Evolutionary conservation across 2,329 filamentous ascomycete species (phyloP).

Genomic region (Colletotrichum magnum): DNA sequence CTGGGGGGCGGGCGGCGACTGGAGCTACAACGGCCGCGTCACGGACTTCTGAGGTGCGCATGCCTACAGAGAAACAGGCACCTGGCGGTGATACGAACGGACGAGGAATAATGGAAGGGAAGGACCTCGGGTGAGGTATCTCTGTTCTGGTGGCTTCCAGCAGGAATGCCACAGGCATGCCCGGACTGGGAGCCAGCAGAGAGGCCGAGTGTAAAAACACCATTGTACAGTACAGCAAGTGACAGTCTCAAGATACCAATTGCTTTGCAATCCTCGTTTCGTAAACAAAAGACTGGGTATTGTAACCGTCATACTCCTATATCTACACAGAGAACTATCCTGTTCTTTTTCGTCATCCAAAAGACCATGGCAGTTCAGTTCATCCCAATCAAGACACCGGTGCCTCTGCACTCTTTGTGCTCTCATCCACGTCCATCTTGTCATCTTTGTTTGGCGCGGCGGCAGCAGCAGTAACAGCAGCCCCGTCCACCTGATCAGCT

Average conservation of each 20-base stretch:
- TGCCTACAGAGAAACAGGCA: too few relatives aligned
- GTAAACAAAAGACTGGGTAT: slow-evolving; percentile 37
- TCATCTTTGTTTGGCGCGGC: slow-evolving; percentile 13
- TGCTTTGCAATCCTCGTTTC: neutral
- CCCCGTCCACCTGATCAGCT: slow-evolving; percentile 7
- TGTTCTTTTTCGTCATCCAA: neutral
- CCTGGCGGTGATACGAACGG: too few relatives aligned
- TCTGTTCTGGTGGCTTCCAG: too few relatives aligned
- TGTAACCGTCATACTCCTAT: slow-evolving; percentile 39
- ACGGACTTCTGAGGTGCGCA: slow-evolving; percentile 79
- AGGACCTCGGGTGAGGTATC: too few relatives aligned
- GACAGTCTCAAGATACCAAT: slow-evolving; percentile 21
- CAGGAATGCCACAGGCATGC: neutral
- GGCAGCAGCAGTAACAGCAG: neutral
- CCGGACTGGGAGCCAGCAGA: neutral
- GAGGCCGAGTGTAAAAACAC: neutral
- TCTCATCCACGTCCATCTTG: slow-evolving; percentile 27
- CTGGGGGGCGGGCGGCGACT: slow-evolving; percentile 83
- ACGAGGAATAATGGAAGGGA: too few relatives aligned
- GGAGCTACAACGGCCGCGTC: slow-evolving; percentile 95
- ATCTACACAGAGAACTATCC: slow-evolving; percentile 6
- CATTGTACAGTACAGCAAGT: slow-evolving; percentile 11
- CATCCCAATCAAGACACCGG: neutral
- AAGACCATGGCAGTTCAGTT: neutral
- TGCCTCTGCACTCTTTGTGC: slow-evolving; percentile 7